Evolutionary conservation across 495 filamentous ascomycete genomes (phyloP), one percentile per base, ranked within the genome.

Genomic region (Chaetomium fimeti): DNA sequence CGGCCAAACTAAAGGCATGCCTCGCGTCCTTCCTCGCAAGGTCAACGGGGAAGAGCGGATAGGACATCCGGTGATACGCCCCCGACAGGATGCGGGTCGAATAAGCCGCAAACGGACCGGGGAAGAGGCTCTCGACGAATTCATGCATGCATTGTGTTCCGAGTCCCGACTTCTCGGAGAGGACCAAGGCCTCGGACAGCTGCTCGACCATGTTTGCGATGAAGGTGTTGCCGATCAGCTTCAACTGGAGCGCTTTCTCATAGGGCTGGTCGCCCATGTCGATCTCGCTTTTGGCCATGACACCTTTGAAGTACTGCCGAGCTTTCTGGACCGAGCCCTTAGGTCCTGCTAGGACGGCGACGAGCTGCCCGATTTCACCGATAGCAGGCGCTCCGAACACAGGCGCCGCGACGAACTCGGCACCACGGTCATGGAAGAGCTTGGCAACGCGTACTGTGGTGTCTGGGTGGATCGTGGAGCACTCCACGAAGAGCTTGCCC

Each of bases 221-320:
- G 76, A 96, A 92, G 9, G 88, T 90, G 72, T 97, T 97, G 32
- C 92, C 93, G 18, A 94, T 82, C 48, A 96, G 74, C 76, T 97
- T 97, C 25, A 97, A 78, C 29, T 83, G 78, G 2, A 82, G 80
- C 20, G 90, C 83, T 53, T 82, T 81, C 54, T 83, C 78, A 48
- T 78, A 79, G 5, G 82, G 78, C 74, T 89, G 79, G 67, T 83
- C 86, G 63, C 81, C 78, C 72, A 89, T 89, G 68, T 91, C 84
- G 71, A 97, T 87, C 62, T 85, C 86, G 25, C 84, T 82, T 64
- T 82, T 82, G 32, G 89, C 83, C 72, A 88, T 91, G 42, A 96
- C 91, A 62, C 90, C 92, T 57, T 86, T 88, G 68, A 86, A 87
- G 76, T 87, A 97, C 0, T 90, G 91, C 22, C 81, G 81, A 5